Conservation (phyloP, 108 stramenopile genomes). For the Cyclotella kingstonii region DNA sequence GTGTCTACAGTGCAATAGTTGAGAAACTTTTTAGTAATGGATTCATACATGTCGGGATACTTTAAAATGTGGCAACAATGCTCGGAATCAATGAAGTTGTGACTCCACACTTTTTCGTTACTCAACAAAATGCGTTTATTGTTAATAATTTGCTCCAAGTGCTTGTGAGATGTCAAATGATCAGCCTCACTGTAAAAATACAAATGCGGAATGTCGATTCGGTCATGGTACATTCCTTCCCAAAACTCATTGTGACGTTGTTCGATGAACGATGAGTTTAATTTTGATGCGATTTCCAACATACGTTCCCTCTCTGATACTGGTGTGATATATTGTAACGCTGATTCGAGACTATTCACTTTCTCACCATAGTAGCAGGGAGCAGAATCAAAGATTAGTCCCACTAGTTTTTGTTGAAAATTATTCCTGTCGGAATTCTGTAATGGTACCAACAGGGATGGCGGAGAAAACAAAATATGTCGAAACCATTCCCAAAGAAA, state of each 20-base stretch:
- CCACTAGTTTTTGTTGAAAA: conserved; percentile 37
- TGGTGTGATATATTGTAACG: conserved; percentile 26
- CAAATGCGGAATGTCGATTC: conserved; percentile 54
- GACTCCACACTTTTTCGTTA: conserved; percentile 35
- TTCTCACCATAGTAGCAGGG: conserved; percentile 48
- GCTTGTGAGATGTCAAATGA: conserved; percentile 36
- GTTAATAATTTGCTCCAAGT: conserved; percentile 43
- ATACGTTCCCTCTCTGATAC: conserved; percentile 17
- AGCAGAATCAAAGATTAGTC: conserved; percentile 77
- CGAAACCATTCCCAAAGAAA: conserved; percentile 83
- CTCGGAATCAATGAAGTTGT: conserved; percentile 50
- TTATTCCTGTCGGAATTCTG: neutral
- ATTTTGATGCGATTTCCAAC: conserved; percentile 15
- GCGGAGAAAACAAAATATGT: conserved; percentile 33
- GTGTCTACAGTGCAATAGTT: conserved; percentile 15
- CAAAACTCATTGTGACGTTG: conserved; percentile 53
- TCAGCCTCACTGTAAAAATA: conserved; percentile 72
- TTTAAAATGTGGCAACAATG: conserved; percentile 66
- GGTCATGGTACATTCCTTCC: conserved; percentile 37
- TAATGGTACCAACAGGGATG: neutral
- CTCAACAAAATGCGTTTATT: conserved; percentile 24
- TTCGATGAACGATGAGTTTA: conserved; percentile 4
- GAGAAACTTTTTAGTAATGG: conserved; percentile 11
- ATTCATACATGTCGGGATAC: conserved; percentile 54
- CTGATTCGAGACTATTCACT: conserved; percentile 13